phyloP scores from a whole-genome alignment of 129 eudicot genomes.

The Centaurea solstitialis region DNA sequence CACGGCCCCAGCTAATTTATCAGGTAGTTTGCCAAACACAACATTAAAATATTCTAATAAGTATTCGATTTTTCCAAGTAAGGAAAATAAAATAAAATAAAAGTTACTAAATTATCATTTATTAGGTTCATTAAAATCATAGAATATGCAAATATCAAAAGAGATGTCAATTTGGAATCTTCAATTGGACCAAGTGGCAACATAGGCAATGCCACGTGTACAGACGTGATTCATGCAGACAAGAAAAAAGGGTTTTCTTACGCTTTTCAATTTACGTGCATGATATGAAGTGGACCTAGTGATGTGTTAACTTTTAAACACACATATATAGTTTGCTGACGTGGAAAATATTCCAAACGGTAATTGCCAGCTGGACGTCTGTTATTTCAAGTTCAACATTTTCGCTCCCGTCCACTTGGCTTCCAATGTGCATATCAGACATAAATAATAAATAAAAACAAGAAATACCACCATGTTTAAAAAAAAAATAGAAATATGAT shows the following conservation, averaged over 20 bases:
- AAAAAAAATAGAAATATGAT: neutral
- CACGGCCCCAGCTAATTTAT: too few species aligned
- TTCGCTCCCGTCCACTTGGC: neutral
- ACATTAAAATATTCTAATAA: too few species aligned
- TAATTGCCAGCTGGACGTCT: constrained; percentile 1
- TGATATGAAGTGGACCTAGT: constrained; percentile 25
- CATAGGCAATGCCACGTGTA: constrained; percentile 4
- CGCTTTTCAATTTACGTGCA: constrained; percentile 28
- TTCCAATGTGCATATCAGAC: neutral
- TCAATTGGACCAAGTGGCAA: constrained; percentile 17
- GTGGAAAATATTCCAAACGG: neutral
- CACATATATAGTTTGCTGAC: neutral
- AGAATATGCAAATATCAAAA: neutral
- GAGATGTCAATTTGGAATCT: neutral
- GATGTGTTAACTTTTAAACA: constrained; percentile 4
- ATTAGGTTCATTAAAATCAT: too few species aligned
- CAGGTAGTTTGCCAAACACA: too few species aligned
- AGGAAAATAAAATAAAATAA: too few species aligned
- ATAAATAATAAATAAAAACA: neutral
- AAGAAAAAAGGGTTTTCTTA: constrained; percentile 1
- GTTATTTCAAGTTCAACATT: neutral
- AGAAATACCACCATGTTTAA: neutral
- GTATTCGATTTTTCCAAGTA: too few species aligned
- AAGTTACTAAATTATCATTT: too few species aligned
- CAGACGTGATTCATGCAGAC: neutral